phyloP scores from a whole-genome alignment of 1,284 basidiomycete genomes.

The Phenoliferia sp. region DNA sequence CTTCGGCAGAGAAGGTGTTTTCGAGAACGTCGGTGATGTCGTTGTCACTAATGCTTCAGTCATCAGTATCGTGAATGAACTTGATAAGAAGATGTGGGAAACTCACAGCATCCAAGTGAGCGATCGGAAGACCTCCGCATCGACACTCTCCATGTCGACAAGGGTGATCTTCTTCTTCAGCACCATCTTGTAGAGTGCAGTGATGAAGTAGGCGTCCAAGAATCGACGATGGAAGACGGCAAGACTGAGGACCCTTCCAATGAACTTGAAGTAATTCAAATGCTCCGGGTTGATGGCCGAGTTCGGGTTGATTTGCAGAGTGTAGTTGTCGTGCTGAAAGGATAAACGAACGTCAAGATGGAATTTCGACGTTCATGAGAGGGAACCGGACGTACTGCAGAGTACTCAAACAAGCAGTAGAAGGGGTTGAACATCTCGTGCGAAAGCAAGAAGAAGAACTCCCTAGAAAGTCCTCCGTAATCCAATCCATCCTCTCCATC shows the following conservation, averaged over 20 bases:
- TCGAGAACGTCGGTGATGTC: constrained; percentile 92
- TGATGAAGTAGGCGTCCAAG: constrained; percentile 98
- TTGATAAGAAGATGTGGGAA: background rate
- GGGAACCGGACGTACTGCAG: constrained; percentile 50
- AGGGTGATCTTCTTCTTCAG: constrained; percentile 78
- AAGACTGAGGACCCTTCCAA: constrained; percentile 86
- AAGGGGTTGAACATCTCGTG: constrained; percentile 84
- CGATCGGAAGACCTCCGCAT: constrained; percentile 83
- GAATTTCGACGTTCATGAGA: too few species aligned
- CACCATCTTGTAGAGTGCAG: constrained; percentile 99
- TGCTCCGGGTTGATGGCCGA: constrained; percentile 98
- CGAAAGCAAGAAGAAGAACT: constrained; percentile 99
- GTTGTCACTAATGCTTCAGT: constrained; percentile 59
- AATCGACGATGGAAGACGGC: constrained; percentile 98
- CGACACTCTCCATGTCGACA: constrained; percentile 84
- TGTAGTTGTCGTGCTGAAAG: constrained; percentile 85
- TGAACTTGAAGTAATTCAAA: constrained; percentile 99
- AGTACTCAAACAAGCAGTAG: constrained; percentile 99
- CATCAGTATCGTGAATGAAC: background rate
- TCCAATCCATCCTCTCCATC: constrained; percentile 97
- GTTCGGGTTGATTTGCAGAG: constrained; percentile 66
- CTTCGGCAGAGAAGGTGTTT: constrained; percentile 89
- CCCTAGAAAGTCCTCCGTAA: constrained; percentile 95
- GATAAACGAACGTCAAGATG: background rate
- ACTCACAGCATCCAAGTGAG: constrained; percentile 94